These are phyloP conservation scores for Paecilomyces sp. DNA, from an alignment of 2,329 filamentous ascomycete species.

Conservation along the genomic window DNA sequence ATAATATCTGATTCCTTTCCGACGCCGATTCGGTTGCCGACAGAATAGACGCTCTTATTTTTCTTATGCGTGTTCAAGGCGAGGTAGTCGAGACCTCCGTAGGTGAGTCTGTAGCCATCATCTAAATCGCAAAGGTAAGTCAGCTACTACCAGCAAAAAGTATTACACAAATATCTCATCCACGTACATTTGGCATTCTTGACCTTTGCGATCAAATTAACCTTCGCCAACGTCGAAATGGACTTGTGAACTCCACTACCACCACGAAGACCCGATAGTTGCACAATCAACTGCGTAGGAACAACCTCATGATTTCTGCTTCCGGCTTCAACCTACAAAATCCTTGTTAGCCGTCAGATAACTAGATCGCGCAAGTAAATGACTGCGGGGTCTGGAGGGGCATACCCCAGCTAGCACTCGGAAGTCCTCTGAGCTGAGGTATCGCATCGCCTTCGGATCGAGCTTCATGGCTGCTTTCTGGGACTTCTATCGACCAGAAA, in stretches of 20 bases:
- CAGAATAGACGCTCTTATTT: constrained; percentile 74
- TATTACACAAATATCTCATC: neutral
- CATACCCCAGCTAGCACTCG: constrained; percentile 83
- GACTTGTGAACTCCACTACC: constrained; percentile 72
- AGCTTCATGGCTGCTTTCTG: constrained; percentile 67
- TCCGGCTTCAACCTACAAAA: constrained; percentile 73
- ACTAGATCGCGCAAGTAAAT: constrained; percentile 14
- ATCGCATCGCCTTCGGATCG: constrained; percentile 87
- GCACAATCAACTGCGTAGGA: constrained; percentile 79
- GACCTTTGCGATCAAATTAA: constrained; percentile 80
- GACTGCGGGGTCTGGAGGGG: constrained; percentile 16
- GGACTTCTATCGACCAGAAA: neutral
- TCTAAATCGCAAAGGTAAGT: constrained; percentile 37
- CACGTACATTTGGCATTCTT: constrained; percentile 78
- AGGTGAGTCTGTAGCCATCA: constrained; percentile 93
- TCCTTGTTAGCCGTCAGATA: constrained; percentile 30
- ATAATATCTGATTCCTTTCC: constrained; percentile 98
- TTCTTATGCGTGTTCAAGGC: constrained; percentile 84
- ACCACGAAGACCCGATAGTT: constrained; percentile 72
- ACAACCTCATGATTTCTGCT: constrained; percentile 97
- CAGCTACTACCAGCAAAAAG: neutral
- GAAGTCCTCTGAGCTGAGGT: constrained; percentile 91
- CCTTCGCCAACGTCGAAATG: constrained; percentile 88
- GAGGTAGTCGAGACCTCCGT: constrained; percentile 96
- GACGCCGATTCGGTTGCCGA: constrained; percentile 89